Evolutionary conservation across 441 rosid species (phyloP).

Genomic region (Euphorbia schlechtendalii): DNA sequence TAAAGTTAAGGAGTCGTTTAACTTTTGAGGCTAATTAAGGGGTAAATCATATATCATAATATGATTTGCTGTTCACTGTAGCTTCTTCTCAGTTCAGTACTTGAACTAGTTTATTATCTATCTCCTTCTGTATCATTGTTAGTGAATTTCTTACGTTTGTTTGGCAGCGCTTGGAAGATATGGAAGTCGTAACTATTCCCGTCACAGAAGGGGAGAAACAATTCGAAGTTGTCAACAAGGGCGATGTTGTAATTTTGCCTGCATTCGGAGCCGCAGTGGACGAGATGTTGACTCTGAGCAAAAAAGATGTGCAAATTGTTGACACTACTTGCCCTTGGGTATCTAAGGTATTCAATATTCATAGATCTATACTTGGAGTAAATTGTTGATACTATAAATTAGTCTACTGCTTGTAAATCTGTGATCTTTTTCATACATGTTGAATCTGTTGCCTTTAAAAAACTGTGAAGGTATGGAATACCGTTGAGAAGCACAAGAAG

Average conservation of each 20-base stretch:
- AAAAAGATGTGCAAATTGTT: slow-evolving; percentile 70
- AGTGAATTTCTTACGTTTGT: slow-evolving; percentile 11
- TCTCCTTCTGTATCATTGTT: no score
- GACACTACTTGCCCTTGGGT: slow-evolving; percentile 99
- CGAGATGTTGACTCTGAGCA: slow-evolving; percentile 66
- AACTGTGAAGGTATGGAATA: slow-evolving; percentile 70
- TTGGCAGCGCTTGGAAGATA: slow-evolving; percentile 76
- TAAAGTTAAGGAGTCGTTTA: no score
- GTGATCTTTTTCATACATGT: slow-evolving; percentile 8
- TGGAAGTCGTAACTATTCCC: slow-evolving; percentile 66
- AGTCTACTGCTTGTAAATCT: background rate
- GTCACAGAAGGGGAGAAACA: slow-evolving; percentile 66
- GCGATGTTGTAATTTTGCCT: slow-evolving; percentile 89
- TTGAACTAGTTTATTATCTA: no score
- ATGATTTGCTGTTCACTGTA: no score
- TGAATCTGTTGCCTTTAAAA: background rate
- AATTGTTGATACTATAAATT: no score
- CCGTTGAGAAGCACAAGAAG: slow-evolving; percentile 91
- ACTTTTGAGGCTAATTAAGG: no score
- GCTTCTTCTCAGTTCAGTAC: no score
- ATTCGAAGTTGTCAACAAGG: slow-evolving; percentile 66
- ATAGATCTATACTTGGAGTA: no score
- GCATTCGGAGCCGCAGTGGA: slow-evolving; percentile 95
- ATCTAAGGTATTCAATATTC: slow-evolving; percentile 68
- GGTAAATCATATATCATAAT: no score